A percentile compares a stretch with the other conserved stretches of the same genome.
These are phyloP conservation scores for Tilletia caries DNA, from an alignment of 1,284 basidiomycete genomes.

Conservation along the genomic window DNA sequence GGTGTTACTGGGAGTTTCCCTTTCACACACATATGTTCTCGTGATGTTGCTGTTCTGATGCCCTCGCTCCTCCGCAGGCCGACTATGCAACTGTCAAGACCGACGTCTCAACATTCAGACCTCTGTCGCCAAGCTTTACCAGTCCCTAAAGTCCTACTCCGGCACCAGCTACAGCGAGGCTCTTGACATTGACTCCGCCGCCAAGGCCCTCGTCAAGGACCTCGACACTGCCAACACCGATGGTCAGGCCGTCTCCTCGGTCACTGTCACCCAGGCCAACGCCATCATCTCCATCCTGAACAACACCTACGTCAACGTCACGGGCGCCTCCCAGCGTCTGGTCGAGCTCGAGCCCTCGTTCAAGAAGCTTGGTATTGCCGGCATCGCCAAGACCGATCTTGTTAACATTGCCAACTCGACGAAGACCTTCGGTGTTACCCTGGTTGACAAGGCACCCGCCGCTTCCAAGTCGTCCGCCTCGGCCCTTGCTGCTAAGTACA, in stretches of 20 bases:
- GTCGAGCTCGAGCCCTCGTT: constrained; percentile 19
- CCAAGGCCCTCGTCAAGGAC: constrained; percentile 13
- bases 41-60: constrained; percentile 15
- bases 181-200: too few species aligned
- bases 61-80: background rate
- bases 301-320: constrained; percentile 11
- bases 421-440: constrained; percentile 17
- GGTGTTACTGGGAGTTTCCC: constrained; percentile 1
- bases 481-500: constrained; percentile 10
- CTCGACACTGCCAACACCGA: constrained; percentile 17
- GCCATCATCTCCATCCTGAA: constrained; percentile 16
- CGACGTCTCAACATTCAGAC: constrained; percentile 16
- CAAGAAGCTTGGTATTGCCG: constrained; percentile 17
- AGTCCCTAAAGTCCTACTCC: background rate
- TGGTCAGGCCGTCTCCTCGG: constrained; percentile 12
- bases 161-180: constrained; percentile 12
- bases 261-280: constrained; percentile 18
- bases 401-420: constrained; percentile 14
- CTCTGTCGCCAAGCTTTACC: constrained; percentile 14
- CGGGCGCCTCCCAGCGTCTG: constrained; percentile 11
- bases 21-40: background rate
- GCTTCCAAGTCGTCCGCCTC: too few species aligned
- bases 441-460: too few species aligned
- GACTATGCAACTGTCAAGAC: constrained; percentile 20
- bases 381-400: constrained; percentile 18